Conservation (phyloP, 148 eudicot species). For the Cornus kousa region DNA sequence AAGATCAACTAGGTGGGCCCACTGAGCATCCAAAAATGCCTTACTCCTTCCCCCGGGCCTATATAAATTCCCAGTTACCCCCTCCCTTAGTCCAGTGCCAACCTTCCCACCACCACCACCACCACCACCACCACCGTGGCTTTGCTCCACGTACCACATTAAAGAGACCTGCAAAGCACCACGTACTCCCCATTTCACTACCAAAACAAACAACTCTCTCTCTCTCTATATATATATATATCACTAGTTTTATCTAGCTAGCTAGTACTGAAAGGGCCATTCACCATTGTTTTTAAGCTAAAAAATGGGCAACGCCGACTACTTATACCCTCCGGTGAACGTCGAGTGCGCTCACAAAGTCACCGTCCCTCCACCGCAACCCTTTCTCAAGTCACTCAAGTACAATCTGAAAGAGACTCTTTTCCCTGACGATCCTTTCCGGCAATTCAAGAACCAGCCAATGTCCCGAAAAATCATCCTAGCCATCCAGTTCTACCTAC, state of each 20-base stretch:
- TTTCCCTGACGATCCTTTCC: conserved; percentile 87
- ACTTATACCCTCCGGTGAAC: conserved; percentile 15
- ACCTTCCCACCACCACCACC: neutral
- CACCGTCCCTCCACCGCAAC: conserved; percentile 67
- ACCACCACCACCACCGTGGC: no score
- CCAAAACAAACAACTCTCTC: neutral
- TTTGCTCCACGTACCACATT: no score
- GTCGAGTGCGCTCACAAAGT: conserved; percentile 39
- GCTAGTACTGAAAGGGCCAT: neutral
- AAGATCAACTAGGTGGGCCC: conserved; percentile 28
- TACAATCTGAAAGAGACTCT: conserved; percentile 68
- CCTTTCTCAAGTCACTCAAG: conserved; percentile 55
- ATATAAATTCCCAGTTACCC: neutral
- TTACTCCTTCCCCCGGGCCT: neutral
- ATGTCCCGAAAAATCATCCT: conserved; percentile 38
- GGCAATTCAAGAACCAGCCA: conserved; percentile 75
- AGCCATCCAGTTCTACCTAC: conserved; percentile 73
- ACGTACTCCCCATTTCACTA: neutral
- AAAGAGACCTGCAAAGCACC: neutral
- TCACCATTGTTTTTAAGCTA: neutral
- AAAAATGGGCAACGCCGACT: conserved; percentile 59
- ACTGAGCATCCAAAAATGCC: conserved; percentile 14
- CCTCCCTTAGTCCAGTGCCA: neutral
- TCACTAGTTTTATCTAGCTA: no score
- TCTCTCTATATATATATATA: neutral